Base-by-base conservation (phyloP, 2,329 filamentous ascomycete species). In the Cryphonectria radicalis region DNA sequence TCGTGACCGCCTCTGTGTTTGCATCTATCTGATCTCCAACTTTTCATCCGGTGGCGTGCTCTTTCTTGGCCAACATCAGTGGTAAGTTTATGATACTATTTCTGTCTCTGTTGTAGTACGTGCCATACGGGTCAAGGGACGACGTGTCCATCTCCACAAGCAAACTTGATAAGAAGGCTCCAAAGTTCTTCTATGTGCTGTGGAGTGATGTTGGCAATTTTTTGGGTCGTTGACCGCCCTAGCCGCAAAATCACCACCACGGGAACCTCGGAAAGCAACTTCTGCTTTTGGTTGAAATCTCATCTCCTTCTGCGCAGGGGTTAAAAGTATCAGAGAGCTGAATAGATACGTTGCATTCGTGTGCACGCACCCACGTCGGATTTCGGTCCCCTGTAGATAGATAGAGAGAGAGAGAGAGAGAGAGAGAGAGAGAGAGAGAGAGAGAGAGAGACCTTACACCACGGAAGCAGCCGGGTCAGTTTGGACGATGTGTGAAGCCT, bases 191-290 rank as follows among this genome's bases (percentile, higher is more conserved):
- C 53, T 14, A 11, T 4, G 11, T 57, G 53, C n/a, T 57, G 53
- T 57, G n/a, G 25, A 57, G n/a, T 57, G 53, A 57, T 28, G 25
- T 28, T 57, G 11, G 53, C 53, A 57, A 57, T 28, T 57, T 28
- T 57, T 57, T 57, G n/a, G 25, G 53, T 57, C 53, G 53, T 10
- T 28, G n/a, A 57, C 53, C 53, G 53, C 53, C 53, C n/a, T 57
- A 57, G 53, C 53, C 53, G 25, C 53, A 25, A 14, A 28, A 50
- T n/a, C 46, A 50, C 8, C 46, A 4, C 46, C 46, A 50, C 46
- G 46, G 46, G 46, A 50, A 50, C 22, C 46, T 57, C 53, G 25
- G 25, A 57, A 22, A 28, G 53, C n/a, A 13, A 57, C 13, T 28
- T 57, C n/a, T 28, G n/a, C 4, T 57, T 28, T 17, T 28, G 53